Evolutionary conservation across 495 filamentous ascomycete genomes (phyloP), one percentile per base, ranked within the genome.

Genomic region (Aspergillus affinis): DNA sequence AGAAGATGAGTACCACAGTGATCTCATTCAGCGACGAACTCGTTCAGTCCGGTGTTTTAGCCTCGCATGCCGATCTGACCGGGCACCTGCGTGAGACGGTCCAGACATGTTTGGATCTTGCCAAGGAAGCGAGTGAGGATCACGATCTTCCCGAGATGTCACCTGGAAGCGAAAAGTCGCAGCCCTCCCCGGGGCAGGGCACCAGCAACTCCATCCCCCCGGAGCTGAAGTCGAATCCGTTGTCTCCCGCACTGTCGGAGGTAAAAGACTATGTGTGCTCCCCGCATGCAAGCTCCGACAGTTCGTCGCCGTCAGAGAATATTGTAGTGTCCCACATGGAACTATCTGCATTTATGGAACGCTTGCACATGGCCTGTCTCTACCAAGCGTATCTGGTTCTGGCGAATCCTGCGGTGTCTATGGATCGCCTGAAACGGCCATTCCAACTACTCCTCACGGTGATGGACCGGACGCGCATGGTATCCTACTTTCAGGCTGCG

Each of bases 1-100:
- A 88, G 62, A 82, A 88, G 58, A 90, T 96, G 85, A 88, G 86
- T 70, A 84, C 81, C 54, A 81, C 85, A 0, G 92, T 94, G 56
- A 75, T 87, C 51, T 77, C 81, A n/a, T 85, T 93, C 32, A 84
- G 87, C 53, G 85, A 92, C 56, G 82, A 61, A 48, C 74, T 78
- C 66, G 77, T 76, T 73, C 80, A 61, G 41, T 87, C 65, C 48
- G 84, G 64, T 51, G 81, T 70, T 60, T 70, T 73, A 66, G 73
- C 61, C 41, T 60, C 68, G 45, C 65, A 67, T 51, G 69, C 75
- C 4, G 60, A 64, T 59, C 61, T 81, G 54, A 70, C 63, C 18
- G 61, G 63, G 51, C 74, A 71, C 45, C 65, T 86, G 44, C 69
- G 64, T 8, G 64, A 74, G 52, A 75, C 72, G 10, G 66, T 69